Conservation (phyloP, 345 rosid species). For the Rhodamnia argentea region DNA sequence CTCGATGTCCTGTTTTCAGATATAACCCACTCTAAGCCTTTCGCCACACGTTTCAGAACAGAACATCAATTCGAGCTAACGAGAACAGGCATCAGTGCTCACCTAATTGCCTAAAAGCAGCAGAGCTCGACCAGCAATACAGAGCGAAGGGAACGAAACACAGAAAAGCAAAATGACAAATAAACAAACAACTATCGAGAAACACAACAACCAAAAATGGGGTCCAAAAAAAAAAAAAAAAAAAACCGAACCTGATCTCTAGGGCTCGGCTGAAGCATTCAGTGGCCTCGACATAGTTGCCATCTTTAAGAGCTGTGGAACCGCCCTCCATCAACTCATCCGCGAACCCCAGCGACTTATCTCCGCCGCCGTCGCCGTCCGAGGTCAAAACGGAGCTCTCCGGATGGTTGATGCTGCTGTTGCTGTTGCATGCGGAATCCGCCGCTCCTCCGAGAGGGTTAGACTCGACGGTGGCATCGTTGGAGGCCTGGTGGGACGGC, state of each 20-base stretch:
- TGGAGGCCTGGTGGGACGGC: conserved; percentile 8
- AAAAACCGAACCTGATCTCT: conserved; percentile 57
- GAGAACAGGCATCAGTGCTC: background rate
- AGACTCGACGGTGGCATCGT: conserved; percentile 28
- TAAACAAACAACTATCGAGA: background rate
- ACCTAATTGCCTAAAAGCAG: background rate
- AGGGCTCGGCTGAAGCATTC: conserved; percentile 94
- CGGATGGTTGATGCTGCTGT: conserved; percentile 11
- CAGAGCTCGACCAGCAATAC: background rate
- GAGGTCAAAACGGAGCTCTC: conserved; percentile 31
- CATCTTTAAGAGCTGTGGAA: conserved; percentile 40
- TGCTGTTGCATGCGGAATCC: conserved; percentile 53
- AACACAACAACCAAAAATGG: background rate
- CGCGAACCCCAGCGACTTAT: conserved; percentile 50
- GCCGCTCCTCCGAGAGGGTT: conserved; percentile 30
- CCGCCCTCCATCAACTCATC: conserved; percentile 63
- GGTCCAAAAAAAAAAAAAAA: background rate
- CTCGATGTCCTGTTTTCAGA: background rate
- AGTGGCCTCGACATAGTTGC: conserved; percentile 62
- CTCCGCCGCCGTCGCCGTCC: conserved; percentile 6
- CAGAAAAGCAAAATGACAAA: background rate
- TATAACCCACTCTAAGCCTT: background rate
- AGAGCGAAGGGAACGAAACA: background rate
- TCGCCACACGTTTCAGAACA: background rate
- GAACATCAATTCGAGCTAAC: background rate